phyloP scores from a whole-genome alignment of 768 basidiomycete species.

The Phanerodontia chrysosporium region DNA sequence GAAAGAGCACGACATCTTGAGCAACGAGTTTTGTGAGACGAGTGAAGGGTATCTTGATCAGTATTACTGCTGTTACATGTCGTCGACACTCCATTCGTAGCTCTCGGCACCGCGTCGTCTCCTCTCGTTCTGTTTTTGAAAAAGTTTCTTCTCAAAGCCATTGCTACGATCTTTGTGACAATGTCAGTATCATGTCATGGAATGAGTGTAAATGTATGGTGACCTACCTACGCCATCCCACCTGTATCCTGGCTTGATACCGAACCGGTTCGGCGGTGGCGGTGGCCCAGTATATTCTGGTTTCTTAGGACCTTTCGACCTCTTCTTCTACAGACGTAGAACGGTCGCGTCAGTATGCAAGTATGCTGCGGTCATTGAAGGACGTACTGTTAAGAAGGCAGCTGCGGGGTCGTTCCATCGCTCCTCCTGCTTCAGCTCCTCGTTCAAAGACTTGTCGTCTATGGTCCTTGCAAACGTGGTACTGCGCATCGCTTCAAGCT shows the following conservation, averaged over 20 bases:
- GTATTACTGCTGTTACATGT: conserved; percentile 69
- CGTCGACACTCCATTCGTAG: conserved; percentile 86
- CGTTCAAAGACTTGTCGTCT: conserved; percentile 84
- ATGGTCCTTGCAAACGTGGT: conserved; percentile 72
- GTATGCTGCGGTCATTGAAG: background rate
- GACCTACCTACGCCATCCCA: conserved; percentile 96
- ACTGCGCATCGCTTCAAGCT: conserved; percentile 64
- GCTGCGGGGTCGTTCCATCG: conserved; percentile 99
- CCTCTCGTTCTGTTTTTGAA: conserved; percentile 77
- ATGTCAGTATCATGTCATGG: too few relatives aligned
- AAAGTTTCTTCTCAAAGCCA: conserved; percentile 91
- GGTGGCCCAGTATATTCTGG: conserved; percentile 87
- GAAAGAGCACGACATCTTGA: background rate
- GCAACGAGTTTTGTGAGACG: background rate
- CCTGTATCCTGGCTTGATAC: conserved; percentile 90
- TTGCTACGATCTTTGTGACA: conserved; percentile 86
- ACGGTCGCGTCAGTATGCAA: background rate
- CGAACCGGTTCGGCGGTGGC: conserved; percentile 92
- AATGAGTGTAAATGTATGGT: background rate
- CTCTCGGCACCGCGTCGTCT: conserved; percentile 68
- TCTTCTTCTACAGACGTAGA: conserved; percentile 55
- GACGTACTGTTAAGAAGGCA: conserved; percentile 79
- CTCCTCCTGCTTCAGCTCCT: conserved; percentile 73
- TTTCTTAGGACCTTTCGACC: conserved; percentile 65
- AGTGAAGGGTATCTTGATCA: background rate